Evolutionary conservation across 257 asterid species (phyloP).

Genomic region (Cynanchum wilfordii): DNA sequence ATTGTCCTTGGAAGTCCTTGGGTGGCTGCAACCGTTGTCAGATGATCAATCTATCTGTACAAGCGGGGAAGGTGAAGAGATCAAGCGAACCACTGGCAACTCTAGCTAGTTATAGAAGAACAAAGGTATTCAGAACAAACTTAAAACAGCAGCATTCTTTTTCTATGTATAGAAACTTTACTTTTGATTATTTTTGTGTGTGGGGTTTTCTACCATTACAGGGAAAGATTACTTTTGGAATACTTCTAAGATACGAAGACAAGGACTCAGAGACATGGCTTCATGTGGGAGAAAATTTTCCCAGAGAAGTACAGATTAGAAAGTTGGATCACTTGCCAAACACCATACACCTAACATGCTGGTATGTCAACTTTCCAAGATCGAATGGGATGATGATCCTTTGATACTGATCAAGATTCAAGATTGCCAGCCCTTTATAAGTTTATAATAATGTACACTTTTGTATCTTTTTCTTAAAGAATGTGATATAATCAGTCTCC

Average conservation of each 20-base stretch:
- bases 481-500: neutral
- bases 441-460: too few species aligned
- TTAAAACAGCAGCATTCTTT: neutral
- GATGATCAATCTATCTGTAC: constrained; percentile 60
- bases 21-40: constrained; percentile 99
- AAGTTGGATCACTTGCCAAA: neutral
- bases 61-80: constrained; percentile 49
- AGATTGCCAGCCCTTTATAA: too few species aligned
- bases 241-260: constrained; percentile 47
- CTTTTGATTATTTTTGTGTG: constrained; percentile 2
- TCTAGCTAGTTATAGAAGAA: constrained; percentile 79
- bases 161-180: neutral
- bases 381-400: neutral
- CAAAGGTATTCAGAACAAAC: constrained; percentile 47
- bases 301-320: constrained; percentile 28
- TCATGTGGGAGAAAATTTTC: constrained; percentile 58
- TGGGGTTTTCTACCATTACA: constrained; percentile 27
- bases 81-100: constrained; percentile 88
- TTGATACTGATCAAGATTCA: neutral
- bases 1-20: constrained; percentile 45
- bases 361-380: neutral
- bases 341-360: neutral
- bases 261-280: constrained; percentile 42
- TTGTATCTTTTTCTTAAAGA: neutral
- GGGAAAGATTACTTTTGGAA: constrained; percentile 89